These are phyloP conservation scores for Amylocystis lapponica DNA, from an alignment of 768 basidiomycete species.

Conservation along the genomic window DNA sequence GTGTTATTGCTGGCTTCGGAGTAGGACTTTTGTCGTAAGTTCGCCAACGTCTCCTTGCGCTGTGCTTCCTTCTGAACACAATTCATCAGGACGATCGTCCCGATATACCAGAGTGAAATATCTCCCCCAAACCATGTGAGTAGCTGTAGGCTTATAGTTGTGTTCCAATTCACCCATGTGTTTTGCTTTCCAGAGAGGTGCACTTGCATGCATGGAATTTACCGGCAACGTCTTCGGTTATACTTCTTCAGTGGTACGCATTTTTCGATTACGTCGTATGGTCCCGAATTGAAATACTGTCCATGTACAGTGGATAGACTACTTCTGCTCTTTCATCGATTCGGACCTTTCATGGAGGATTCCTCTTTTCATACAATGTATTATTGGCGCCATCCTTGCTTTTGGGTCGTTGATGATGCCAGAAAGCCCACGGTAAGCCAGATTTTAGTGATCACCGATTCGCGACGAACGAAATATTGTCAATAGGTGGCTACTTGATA, in stretches of 20 bases:
- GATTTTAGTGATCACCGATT: not conserved
- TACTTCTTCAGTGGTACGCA: conserved; percentile 77
- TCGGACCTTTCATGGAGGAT: conserved; percentile 89
- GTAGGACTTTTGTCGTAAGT: conserved; percentile 85
- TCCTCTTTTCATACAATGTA: conserved; percentile 81
- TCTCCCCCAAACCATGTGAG: conserved; percentile 83
- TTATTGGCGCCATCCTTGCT: conserved; percentile 79
- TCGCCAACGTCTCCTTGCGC: not conserved
- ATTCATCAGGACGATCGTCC: conserved; percentile 74
- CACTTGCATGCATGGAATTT: conserved; percentile 93
- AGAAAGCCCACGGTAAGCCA: conserved; percentile 74
- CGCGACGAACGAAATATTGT: not conserved
- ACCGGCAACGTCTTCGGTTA: conserved; percentile 92
- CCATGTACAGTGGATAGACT: conserved; percentile 76
- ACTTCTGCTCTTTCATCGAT: conserved; percentile 85
- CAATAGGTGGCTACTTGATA: conserved; percentile 83
- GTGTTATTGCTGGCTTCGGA: conserved; percentile 81
- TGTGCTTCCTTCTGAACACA: not conserved
- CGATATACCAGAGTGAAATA: conserved; percentile 94
- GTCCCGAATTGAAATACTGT: not conserved
- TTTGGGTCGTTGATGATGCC: conserved; percentile 79
- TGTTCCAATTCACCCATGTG: conserved; percentile 1
- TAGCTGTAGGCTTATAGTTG: not conserved
- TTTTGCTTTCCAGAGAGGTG: conserved; percentile 57
- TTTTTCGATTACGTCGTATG: not conserved